These are phyloP conservation scores for Botryotinia narcissicola DNA, from an alignment of 2,329 filamentous ascomycete genomes.

Conservation along the genomic window DNA sequence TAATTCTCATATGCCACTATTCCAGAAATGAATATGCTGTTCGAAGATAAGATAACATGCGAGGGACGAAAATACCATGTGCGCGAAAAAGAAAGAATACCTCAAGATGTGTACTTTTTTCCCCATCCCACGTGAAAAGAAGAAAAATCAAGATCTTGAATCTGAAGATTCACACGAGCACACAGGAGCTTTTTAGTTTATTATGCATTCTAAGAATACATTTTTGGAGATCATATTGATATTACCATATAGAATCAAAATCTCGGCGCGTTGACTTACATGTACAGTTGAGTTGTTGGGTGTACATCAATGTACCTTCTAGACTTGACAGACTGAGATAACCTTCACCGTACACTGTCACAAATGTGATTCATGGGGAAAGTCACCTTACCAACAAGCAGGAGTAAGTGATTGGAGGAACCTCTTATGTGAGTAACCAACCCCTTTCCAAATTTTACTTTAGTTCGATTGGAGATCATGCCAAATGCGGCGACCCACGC, in stretches of 20 bases:
- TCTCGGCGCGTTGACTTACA: background rate
- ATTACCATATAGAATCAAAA: background rate
- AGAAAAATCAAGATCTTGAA: background rate
- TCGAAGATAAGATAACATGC: constrained; percentile 1
- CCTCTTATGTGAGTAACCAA: background rate
- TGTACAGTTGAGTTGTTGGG: background rate
- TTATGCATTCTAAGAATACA: background rate
- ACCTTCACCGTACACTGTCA: background rate
- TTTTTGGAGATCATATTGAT: background rate
- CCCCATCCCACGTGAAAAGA: background rate
- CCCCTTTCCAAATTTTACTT: background rate
- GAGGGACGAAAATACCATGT: background rate
- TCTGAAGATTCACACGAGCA: background rate
- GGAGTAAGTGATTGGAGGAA: background rate
- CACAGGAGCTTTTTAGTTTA: background rate
- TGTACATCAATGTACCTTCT: background rate
- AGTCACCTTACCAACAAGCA: background rate
- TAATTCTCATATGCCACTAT: background rate
- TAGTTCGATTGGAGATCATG: background rate
- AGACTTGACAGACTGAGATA: background rate
- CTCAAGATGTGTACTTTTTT: background rate
- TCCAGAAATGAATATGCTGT: background rate
- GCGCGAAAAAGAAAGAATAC: background rate
- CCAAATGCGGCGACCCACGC: background rate
- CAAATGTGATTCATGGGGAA: background rate